These are phyloP conservation scores for Byssothecium circinans DNA, from an alignment of 2,329 filamentous ascomycete species.

Conservation along the genomic window DNA sequence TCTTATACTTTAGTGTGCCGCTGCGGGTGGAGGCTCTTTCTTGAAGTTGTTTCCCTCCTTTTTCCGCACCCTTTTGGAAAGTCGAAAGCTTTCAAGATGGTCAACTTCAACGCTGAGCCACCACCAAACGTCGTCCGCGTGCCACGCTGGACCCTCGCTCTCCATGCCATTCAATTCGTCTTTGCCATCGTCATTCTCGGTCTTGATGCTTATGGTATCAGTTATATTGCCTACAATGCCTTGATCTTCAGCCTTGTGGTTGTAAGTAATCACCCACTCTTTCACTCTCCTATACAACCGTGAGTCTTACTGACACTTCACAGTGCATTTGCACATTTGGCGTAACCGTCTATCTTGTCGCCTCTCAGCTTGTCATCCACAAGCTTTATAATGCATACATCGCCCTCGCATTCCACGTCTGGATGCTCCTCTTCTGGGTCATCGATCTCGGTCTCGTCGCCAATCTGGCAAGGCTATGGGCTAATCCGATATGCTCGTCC, in stretches of 20 bases:
- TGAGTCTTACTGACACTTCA: slow-evolving; percentile 22
- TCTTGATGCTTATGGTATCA: slow-evolving; percentile 51
- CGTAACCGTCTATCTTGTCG: slow-evolving; percentile 51
- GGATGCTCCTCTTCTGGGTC: slow-evolving; percentile 58
- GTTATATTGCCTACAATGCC: slow-evolving; percentile 48
- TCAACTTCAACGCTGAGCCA: background rate
- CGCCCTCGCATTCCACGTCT: slow-evolving; percentile 54
- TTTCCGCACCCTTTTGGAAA: background rate
- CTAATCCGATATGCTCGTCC: slow-evolving; percentile 7
- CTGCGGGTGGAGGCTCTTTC: background rate
- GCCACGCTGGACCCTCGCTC: slow-evolving; percentile 18
- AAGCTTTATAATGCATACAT: slow-evolving; percentile 58
- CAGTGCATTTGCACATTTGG: slow-evolving; percentile 50
- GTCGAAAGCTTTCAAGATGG: slow-evolving; percentile 1
- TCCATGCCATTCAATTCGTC: slow-evolving; percentile 35
- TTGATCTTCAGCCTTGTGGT: slow-evolving; percentile 21
- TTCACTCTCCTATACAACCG: slow-evolving; percentile 4
- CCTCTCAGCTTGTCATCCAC: slow-evolving; percentile 47
- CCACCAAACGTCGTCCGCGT: slow-evolving; percentile 6
- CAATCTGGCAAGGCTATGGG: slow-evolving; percentile 25
- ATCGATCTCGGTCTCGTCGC: slow-evolving; percentile 31
- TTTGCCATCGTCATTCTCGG: slow-evolving; percentile 52
- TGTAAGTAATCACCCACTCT: slow-evolving; percentile 11
- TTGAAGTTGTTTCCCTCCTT: background rate
- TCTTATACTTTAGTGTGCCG: background rate